Conservation (phyloP, 257 asterid species). For the Fraxinus cuspidata region DNA sequence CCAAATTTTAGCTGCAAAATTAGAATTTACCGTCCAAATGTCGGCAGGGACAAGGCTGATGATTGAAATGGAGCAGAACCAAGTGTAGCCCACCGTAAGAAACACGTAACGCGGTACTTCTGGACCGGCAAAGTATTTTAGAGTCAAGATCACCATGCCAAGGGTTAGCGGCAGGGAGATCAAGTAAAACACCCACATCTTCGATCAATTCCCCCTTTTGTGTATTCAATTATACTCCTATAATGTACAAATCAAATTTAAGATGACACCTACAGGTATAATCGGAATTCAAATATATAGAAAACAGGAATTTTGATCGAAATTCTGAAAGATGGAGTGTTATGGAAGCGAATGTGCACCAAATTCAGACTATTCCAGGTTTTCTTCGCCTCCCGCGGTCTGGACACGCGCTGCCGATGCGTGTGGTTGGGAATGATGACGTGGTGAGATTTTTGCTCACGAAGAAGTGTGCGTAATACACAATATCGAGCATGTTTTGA, state of each 20-base stretch:
- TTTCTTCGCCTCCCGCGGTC: background rate
- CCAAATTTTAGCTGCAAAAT: constrained; percentile 16
- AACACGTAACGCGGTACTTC: constrained; percentile 89
- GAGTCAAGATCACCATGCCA: constrained; percentile 80
- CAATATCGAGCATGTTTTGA: no score
- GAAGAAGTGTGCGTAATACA: no score
- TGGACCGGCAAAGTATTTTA: constrained; percentile 89
- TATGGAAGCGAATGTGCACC: background rate
- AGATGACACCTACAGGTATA: background rate
- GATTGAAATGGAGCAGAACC: constrained; percentile 96
- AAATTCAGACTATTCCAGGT: background rate
- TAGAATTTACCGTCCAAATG: constrained; percentile 82
- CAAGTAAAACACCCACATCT: constrained; percentile 98
- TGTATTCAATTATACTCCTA: background rate
- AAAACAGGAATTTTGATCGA: background rate
- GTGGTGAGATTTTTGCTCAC: no score
- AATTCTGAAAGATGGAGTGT: background rate
- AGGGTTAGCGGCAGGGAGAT: constrained; percentile 95
- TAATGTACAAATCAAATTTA: background rate
- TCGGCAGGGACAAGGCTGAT: constrained; percentile 99
- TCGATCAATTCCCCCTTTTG: constrained; percentile 23
- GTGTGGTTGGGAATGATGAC: background rate
- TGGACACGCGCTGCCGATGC: background rate
- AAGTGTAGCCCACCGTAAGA: constrained; percentile 90
- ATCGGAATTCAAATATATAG: background rate